Percentiles rank a stretch among this genome's conserved stretches.
phyloP scores from a whole-genome alignment of 352 stramenopile species.

The Phytophthora fragariae region DNA sequence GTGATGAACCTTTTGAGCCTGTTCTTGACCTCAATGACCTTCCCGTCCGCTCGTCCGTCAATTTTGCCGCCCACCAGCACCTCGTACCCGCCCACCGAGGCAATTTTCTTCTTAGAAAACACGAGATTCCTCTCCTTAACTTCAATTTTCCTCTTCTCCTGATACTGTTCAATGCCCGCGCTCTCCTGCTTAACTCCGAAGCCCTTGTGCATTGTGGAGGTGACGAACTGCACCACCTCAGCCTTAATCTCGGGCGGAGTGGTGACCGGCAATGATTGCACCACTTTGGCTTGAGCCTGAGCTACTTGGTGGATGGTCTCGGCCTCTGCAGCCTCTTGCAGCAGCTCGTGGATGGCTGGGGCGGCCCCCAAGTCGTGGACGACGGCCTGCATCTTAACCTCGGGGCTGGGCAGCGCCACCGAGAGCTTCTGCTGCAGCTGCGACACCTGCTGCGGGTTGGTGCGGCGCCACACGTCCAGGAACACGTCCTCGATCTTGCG shows the following conservation, averaged over 20 bases:
- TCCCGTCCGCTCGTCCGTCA: conserved; percentile 76
- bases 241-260: conserved; percentile 60
- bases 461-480: conserved; percentile 80
- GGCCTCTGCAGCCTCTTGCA: conserved; percentile 57
- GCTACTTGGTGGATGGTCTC: conserved; percentile 56
- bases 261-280: conserved; percentile 50
- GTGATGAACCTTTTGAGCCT: conserved; percentile 72
- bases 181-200: conserved; percentile 76
- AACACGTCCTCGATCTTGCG: conserved; percentile 88
- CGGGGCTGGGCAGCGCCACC: conserved; percentile 49
- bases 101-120: conserved; percentile 80
- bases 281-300: conserved; percentile 55
- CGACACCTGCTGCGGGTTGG: conserved; percentile 69
- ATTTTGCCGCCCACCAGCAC: conserved; percentile 87
- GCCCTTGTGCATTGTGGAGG: conserved; percentile 81
- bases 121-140: conserved; percentile 79
- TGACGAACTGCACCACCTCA: conserved; percentile 78
- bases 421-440: conserved; percentile 56
- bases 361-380: conserved; percentile 63
- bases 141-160: conserved; percentile 58
- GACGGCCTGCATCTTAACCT: conserved; percentile 66
- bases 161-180: conserved; percentile 75
- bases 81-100: conserved; percentile 50
- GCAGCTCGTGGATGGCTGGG: conserved; percentile 62
- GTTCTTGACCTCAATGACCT: conserved; percentile 90